Evolutionary conservation across 371 early-diverging fungal genomes (phyloP).

Genomic region (Mucor plumbeus): DNA sequence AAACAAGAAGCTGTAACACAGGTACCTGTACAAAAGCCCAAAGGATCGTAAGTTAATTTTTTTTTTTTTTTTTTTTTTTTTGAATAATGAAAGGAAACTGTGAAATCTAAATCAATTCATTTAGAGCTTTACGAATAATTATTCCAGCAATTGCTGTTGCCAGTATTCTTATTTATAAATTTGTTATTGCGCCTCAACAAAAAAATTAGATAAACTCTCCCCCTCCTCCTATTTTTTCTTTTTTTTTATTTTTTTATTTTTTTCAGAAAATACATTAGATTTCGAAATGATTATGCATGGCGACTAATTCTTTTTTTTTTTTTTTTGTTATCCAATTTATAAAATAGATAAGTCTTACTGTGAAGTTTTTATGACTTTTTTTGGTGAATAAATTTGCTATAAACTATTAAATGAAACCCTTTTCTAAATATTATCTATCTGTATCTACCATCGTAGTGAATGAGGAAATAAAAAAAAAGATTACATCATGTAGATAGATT

Average conservation of each 20-base stretch:
- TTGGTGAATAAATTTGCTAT: background rate
- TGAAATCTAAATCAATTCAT: background rate
- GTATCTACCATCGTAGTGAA: background rate
- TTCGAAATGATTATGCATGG: slow-evolving; percentile 3
- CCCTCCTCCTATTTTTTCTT: background rate
- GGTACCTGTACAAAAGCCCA: slow-evolving; percentile 33
- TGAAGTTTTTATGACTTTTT: background rate
- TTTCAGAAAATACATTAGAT: background rate
- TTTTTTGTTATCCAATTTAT: background rate
- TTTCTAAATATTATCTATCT: slow-evolving; percentile 6
- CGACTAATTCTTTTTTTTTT: background rate
- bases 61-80: too few relatives aligned
- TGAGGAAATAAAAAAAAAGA: background rate
- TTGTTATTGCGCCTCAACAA: slow-evolving; percentile 34
- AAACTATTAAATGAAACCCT: background rate
- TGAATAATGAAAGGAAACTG: background rate
- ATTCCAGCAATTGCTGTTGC: slow-evolving; percentile 22
- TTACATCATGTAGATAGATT: background rate
- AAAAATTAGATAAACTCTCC: slow-evolving; percentile 2
- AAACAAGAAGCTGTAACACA: slow-evolving; percentile 11
- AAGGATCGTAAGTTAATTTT: slow-evolving; percentile 44
- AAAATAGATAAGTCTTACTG: background rate
- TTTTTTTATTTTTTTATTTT: too few relatives aligned
- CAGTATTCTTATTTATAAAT: slow-evolving; percentile 49
- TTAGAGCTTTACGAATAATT: slow-evolving; percentile 4